Percentiles rank a stretch among this genome's conserved stretches.
Conservation (phyloP, 768 basidiomycete species). For the Austroboletus festivus region DNA sequence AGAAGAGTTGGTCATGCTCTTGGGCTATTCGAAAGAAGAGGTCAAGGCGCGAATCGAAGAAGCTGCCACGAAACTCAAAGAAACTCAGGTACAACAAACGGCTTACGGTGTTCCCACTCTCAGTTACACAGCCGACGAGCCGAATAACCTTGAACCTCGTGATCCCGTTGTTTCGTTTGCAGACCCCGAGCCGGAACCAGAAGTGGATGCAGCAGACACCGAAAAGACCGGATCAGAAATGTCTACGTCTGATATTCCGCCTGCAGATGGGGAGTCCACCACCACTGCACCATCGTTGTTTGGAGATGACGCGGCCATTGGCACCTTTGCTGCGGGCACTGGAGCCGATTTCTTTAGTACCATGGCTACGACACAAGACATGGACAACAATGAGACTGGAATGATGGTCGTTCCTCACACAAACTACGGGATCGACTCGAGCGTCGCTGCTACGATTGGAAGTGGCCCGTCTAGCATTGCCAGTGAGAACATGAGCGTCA, state of each 20-base stretch:
- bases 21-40: slow-evolving; percentile 91
- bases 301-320: slow-evolving; percentile 67
- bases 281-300: slow-evolving; percentile 88
- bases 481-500: slow-evolving; percentile 44
- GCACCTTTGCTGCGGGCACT: slow-evolving; percentile 49
- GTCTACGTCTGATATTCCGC: slow-evolving; percentile 65
- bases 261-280: slow-evolving; percentile 70
- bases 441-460: slow-evolving; percentile 94
- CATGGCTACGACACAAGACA: slow-evolving; percentile 53
- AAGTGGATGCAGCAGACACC: slow-evolving; percentile 24
- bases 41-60: slow-evolving; percentile 75
- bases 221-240: slow-evolving; percentile 60
- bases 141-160: slow-evolving; percentile 46
- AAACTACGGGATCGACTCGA: slow-evolving; percentile 79
- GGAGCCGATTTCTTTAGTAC: slow-evolving; percentile 89
- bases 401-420: slow-evolving; percentile 69
- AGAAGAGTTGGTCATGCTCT: slow-evolving; percentile 83
- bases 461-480: slow-evolving; percentile 82
- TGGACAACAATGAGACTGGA: slow-evolving; percentile 31
- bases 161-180: slow-evolving; percentile 84
- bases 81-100: slow-evolving; percentile 28
- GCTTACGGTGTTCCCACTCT: slow-evolving; percentile 26
- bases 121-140: slow-evolving; percentile 37
- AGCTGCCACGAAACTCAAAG: slow-evolving; percentile 73
- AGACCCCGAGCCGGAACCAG: slow-evolving; percentile 50